Evolutionary conservation across 108 stramenopile genomes (phyloP).

Genomic region (Cyclotella atomus): DNA sequence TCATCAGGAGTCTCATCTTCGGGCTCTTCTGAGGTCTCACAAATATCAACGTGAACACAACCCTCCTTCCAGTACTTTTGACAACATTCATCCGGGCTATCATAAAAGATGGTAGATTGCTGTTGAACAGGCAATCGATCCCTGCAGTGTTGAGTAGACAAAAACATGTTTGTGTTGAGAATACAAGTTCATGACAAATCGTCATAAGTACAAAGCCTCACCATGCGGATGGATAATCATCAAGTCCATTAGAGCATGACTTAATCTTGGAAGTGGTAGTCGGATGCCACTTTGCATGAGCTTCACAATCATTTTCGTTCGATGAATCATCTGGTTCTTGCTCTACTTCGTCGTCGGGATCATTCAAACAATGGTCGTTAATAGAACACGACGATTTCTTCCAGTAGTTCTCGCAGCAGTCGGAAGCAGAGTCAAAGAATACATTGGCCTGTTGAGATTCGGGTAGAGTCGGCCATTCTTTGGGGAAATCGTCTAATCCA

Average conservation of each 20-base stretch:
- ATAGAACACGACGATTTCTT: no score
- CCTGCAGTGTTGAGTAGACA: no score
- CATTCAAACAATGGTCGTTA: no score
- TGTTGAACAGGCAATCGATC: background rate
- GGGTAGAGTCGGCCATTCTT: background rate
- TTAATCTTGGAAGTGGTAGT: background rate
- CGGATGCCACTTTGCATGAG: background rate
- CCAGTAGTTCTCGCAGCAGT: no score
- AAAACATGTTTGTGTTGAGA: no score
- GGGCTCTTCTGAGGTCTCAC: no score
- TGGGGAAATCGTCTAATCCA: background rate
- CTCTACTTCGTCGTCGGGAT: no score
- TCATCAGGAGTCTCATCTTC: no score
- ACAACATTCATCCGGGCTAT: background rate
- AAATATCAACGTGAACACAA: constrained; percentile 1
- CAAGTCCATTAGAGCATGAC: background rate
- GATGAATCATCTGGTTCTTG: no score
- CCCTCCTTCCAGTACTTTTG: background rate
- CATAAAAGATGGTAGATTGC: background rate
- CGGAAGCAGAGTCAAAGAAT: background rate
- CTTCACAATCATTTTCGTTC: background rate
- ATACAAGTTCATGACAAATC: no score
- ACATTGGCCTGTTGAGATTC: background rate
- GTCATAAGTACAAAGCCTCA: no score
- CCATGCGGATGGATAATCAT: background rate